Base-by-base conservation (phyloP, 2,329 filamentous ascomycete genomes). In the Curvularia sp. region DNA sequence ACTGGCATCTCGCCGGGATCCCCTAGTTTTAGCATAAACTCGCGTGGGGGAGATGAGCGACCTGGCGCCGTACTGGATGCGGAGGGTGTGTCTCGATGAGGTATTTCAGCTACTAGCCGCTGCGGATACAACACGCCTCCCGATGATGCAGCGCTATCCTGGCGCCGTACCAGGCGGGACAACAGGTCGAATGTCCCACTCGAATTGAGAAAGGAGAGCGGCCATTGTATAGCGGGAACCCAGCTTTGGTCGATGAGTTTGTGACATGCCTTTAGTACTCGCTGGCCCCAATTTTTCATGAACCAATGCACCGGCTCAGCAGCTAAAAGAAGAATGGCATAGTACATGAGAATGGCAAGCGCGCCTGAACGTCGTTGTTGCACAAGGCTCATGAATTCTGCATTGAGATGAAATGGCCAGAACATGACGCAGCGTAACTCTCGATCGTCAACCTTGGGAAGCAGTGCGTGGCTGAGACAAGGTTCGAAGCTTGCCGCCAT, bases 231-330 rank as follows among this genome's bases (percentile, higher is more conserved):
- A 4, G 58, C 60, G 3, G 60, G 58, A 10, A 62, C 30, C 73
- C 74, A 75, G 8, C 48, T 64, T n/a, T 64, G 59, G 18, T 73
- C 70, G 4, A 73, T 41, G 34, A 41, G 49, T 9, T 72, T 60
- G 9, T 53, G 61, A 39, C 72, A 69, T 3, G 65, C 61, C 8
- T 60, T 58, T 49, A 74, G 68, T 4, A 75, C 52, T 19, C 68
- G 61, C 36, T 71, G 57, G 18, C 68, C 73, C 73, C 77, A 75
- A 1, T 72, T 74, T 2, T 71, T 55, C 56, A 78, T 68, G 79
- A 77, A 78, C 79, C 70, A 81, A 69, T 74, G 78, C 12, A 63
- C 56, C 65, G 65, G 57, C 53, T 78, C 77, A 5, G 76, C 64
- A 5, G 64, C 65, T 21, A 71, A 68, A 2, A 80, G 60, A 7